These are phyloP conservation scores for Ogataea pilisensis DNA, from an alignment of 805 yeast genomes.

Conservation along the genomic window DNA sequence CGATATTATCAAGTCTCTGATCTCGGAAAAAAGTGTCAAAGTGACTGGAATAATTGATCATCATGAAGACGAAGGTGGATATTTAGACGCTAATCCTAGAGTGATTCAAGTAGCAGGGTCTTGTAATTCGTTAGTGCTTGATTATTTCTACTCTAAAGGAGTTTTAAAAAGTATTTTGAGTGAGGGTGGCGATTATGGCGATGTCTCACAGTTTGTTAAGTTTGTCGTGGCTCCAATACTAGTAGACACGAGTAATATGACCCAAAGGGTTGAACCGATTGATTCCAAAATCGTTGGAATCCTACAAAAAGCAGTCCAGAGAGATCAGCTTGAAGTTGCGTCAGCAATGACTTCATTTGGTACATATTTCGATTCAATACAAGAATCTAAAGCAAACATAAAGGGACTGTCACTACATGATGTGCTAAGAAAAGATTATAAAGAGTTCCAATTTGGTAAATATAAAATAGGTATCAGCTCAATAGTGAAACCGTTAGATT, in stretches of 20 bases:
- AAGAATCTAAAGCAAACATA: conserved; percentile 56
- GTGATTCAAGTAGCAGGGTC: conserved; percentile 65
- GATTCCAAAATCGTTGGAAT: conserved; percentile 46
- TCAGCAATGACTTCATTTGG: conserved; percentile 12
- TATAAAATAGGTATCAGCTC: conserved; percentile 71
- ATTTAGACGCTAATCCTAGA: conserved; percentile 53
- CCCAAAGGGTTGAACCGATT: conserved; percentile 53
- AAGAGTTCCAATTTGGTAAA: conserved; percentile 49
- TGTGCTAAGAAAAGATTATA: conserved; percentile 78
- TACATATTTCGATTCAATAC: conserved; percentile 30
- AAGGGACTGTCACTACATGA: conserved; percentile 56
- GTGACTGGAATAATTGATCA: conserved; percentile 77
- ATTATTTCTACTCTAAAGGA: conserved; percentile 33
- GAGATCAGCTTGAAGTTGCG: conserved; percentile 5
- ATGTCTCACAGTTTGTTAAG: conserved; percentile 26
- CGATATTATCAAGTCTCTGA: conserved; percentile 30
- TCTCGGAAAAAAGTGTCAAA: conserved; percentile 22
- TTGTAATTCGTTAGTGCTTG: conserved; percentile 70
- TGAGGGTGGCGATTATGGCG: neutral
- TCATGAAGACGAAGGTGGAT: conserved; percentile 67
- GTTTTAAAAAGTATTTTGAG: conserved; percentile 10
- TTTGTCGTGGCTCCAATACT: conserved; percentile 61
- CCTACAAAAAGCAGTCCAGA: conserved; percentile 28
- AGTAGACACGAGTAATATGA: conserved; percentile 71
- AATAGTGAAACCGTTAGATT: conserved; percentile 56